Percentiles rank a stretch among this genome's conserved stretches.
These are phyloP conservation scores for Leccinum subtestaceum DNA, from an alignment of 768 basidiomycete genomes.

Conservation along the genomic window DNA sequence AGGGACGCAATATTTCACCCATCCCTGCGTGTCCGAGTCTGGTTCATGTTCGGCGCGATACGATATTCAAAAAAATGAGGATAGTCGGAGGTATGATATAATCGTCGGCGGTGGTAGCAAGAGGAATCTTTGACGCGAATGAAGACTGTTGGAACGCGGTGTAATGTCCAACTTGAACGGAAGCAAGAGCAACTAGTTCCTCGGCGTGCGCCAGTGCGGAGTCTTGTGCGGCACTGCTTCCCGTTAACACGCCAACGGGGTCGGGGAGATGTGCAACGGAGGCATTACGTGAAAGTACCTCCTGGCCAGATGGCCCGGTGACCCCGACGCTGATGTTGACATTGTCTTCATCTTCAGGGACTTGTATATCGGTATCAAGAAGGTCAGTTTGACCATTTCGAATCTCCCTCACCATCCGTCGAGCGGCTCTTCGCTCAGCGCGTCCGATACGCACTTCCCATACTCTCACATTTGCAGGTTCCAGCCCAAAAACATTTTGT, in stretches of 20 bases:
- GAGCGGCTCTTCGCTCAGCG: constrained; percentile 80
- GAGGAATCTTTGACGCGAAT: constrained; percentile 85
- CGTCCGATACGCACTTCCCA: constrained; percentile 89
- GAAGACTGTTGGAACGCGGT: constrained; percentile 89
- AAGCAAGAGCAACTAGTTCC: constrained; percentile 64
- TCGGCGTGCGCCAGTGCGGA: constrained; percentile 49
- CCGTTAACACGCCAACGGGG: constrained; percentile 25
- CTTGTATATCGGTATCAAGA: constrained; percentile 43
- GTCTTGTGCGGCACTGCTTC: constrained; percentile 31
- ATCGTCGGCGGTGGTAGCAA: constrained; percentile 84
- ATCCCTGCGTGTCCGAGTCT: constrained; percentile 43
- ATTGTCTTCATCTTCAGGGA: constrained; percentile 49
- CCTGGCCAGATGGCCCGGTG: constrained; percentile 46
- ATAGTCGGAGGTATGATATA: constrained; percentile 93
- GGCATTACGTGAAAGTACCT: constrained; percentile 27
- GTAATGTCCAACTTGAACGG: constrained; percentile 76
- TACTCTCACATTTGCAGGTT: constrained; percentile 94
- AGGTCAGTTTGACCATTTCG: constrained; percentile 46
- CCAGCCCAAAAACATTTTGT: constrained; percentile 88
- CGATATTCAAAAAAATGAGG: constrained; percentile 73
- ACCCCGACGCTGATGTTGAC: constrained; percentile 64
- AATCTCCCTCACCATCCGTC: constrained; percentile 72
- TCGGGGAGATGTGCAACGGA: constrained; percentile 29
- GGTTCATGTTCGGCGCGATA: constrained; percentile 59
- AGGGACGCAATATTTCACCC: constrained; percentile 52